These are phyloP conservation scores for Ettlia oleoabundans DNA, from an alignment of 139 green algal genomes.

Conservation along the genomic window DNA sequence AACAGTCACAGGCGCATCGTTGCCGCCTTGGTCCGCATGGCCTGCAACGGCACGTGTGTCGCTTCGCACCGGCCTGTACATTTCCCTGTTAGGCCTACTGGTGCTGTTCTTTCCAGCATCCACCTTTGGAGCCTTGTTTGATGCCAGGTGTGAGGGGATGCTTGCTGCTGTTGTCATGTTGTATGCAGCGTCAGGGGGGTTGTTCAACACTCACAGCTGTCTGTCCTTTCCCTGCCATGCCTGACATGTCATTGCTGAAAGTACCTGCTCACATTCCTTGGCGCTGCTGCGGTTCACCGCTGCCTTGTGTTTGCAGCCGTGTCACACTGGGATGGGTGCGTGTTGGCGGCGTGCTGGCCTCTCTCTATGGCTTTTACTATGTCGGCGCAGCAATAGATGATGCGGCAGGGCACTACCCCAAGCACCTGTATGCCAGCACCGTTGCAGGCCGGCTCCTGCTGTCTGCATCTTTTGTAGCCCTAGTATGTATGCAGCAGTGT, in stretches of 20 bases:
- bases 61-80: constrained; percentile 26
- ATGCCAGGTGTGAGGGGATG: background rate
- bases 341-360: constrained; percentile 39
- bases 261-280: background rate
- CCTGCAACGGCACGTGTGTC: constrained; percentile 32
- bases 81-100: constrained; percentile 15
- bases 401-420: constrained; percentile 19
- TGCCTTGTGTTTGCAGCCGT: background rate
- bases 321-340: constrained; percentile 25
- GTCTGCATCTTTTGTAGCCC: background rate
- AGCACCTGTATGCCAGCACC: constrained; percentile 32
- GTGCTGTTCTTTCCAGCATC: constrained; percentile 5
- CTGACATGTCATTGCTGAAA: too few species aligned
- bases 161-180: too few species aligned
- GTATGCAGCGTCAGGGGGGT: too few species aligned
- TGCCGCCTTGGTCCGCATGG: background rate
- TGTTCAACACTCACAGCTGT: too few species aligned
- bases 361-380: constrained; percentile 45
- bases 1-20: background rate
- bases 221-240: too few species aligned
- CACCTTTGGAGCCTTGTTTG: constrained; percentile 8
- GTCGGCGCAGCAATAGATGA: constrained; percentile 43
- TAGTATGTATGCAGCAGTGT: constrained; percentile 25
- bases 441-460: constrained; percentile 23
- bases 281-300: too few species aligned